phyloP scores from a whole-genome alignment of 2,329 filamentous ascomycete species.

The Juglanconis oblonga region DNA sequence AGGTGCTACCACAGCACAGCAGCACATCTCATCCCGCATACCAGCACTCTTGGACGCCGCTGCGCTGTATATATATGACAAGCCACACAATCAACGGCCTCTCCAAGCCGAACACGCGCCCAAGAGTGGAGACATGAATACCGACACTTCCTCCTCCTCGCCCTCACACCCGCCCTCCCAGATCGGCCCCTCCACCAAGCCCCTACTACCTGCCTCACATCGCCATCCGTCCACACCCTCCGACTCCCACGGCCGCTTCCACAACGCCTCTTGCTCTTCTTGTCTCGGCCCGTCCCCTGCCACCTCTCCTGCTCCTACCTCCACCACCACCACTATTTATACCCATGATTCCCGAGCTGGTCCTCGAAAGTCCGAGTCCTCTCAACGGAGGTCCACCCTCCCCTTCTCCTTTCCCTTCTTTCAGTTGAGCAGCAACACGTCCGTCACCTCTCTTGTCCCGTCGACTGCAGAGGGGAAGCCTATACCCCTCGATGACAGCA shows the following conservation, averaged over 20 bases:
- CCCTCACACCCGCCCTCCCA: neutral
- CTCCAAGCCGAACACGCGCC: conserved; percentile 20
- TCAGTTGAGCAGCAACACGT: conserved; percentile 44
- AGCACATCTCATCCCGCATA: conserved; percentile 17
- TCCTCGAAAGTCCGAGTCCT: conserved; percentile 20
- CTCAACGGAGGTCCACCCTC: conserved; percentile 32
- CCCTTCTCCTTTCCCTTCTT: conserved; percentile 48
- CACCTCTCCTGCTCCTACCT: conserved; percentile 21
- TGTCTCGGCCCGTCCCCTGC: conserved; percentile 14
- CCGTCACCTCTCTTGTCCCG: conserved; percentile 51
- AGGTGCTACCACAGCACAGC: conserved; percentile 18
- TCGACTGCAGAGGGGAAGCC: conserved; percentile 55
- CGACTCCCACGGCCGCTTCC: conserved; percentile 3
- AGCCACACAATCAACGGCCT: conserved; percentile 18
- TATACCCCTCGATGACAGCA: conserved; percentile 55
- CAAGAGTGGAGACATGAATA: conserved; percentile 20
- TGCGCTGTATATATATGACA: conserved; percentile 18
- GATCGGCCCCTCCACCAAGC: conserved; percentile 4
- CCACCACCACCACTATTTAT: conserved; percentile 21
- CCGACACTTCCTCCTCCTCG: conserved; percentile 11
- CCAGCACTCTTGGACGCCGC: neutral
- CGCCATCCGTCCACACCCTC: conserved; percentile 15
- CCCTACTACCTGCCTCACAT: conserved; percentile 3
- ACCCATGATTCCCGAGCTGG: conserved; percentile 14
- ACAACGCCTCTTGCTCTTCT: conserved; percentile 9